A percentile compares a stretch with the other conserved stretches of the same genome.
Evolutionary conservation across 129 eudicot genomes (phyloP).

Genomic region (Lonicera japonica): DNA sequence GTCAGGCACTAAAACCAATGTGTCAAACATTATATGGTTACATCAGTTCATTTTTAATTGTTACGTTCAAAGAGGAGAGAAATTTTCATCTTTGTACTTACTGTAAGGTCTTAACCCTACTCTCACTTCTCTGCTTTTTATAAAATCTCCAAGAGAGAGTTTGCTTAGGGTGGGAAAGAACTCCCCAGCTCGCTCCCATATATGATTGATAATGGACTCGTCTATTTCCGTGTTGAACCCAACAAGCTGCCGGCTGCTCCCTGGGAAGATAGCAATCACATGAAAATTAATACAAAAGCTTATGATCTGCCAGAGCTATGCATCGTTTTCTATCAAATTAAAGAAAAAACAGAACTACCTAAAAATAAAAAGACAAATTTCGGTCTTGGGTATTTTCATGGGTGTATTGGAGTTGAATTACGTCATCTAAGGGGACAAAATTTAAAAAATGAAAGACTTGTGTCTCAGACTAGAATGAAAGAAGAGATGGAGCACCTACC

Average conservation of each 20-base stretch:
- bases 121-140: constrained; percentile 52
- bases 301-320: background rate
- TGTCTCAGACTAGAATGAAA: background rate
- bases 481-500: constrained; percentile 38
- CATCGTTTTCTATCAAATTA: background rate
- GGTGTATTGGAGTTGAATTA: too few relatives aligned
- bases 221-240: constrained; percentile 80
- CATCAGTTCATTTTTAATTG: background rate
- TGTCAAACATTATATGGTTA: background rate
- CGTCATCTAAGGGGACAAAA: too few relatives aligned
- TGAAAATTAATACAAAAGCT: background rate
- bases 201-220: constrained; percentile 47
- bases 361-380: too few relatives aligned
- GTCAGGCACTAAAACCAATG: constrained; percentile 61
- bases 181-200: constrained; percentile 78
- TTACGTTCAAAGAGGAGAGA: background rate
- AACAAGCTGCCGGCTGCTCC: constrained; percentile 93
- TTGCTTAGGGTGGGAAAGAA: constrained; percentile 68
- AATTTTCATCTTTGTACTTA: constrained; percentile 33
- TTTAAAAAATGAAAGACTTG: background rate
- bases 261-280: constrained; percentile 30
- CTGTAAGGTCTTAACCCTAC: constrained; percentile 97
- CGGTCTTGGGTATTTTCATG: too few relatives aligned
- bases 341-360: too few relatives aligned
- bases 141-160: constrained; percentile 43